These are phyloP conservation scores for Effrenium voratum DNA, from an alignment of 73 alveolate genomes.

Conservation along the genomic window DNA sequence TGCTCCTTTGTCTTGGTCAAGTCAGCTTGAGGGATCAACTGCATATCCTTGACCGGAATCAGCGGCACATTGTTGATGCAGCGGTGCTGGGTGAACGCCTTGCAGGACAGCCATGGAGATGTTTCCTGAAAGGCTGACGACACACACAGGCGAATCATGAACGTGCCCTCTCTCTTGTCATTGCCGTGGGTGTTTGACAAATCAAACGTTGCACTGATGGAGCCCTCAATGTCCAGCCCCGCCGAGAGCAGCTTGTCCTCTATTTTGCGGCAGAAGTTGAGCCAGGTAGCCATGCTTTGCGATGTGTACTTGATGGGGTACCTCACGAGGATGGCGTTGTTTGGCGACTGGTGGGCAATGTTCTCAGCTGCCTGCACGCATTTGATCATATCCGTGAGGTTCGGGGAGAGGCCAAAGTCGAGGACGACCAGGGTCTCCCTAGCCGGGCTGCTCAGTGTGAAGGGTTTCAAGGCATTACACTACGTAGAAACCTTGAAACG, in stretches of 20 bases:
- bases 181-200: constrained; percentile 12
- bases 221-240: not conserved
- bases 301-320: constrained; percentile 1
- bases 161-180: not conserved
- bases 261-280: not conserved
- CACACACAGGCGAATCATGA: constrained; percentile 16
- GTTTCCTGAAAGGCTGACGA: too few relatives aligned
- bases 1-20: not conserved
- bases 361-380: not conserved
- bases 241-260: not conserved
- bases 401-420: constrained; percentile 1
- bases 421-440: constrained; percentile 26
- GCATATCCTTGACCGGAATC: not conserved
- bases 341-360: not conserved
- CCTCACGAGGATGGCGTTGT: not conserved
- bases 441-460: too few relatives aligned
- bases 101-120: not conserved
- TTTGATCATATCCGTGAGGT: not conserved
- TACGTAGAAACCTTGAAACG: too few relatives aligned
- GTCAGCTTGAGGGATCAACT: not conserved
- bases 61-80: not conserved
- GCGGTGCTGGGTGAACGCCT: not conserved
- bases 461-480: too few relatives aligned
- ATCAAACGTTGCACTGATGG: not conserved
- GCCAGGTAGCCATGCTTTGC: not conserved